phyloP scores from a whole-genome alignment of 2,329 filamentous ascomycete genomes.

The Diaporthe ampelina region DNA sequence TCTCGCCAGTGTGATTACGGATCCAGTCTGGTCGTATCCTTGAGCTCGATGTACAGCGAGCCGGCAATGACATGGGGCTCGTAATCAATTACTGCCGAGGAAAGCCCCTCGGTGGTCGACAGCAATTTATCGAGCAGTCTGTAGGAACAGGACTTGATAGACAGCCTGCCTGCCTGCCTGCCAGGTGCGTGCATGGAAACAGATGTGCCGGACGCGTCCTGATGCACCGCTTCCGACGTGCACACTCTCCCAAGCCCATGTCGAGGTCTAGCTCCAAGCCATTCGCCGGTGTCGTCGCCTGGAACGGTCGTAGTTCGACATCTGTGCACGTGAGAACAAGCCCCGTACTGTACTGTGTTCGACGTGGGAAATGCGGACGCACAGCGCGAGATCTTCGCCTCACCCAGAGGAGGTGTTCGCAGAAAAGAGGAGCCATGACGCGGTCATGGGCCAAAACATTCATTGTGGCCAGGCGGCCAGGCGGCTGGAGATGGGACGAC shows the following conservation, averaged over 20 bases:
- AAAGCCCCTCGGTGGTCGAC: constrained; percentile 5
- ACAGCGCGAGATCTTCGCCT: constrained; percentile 18
- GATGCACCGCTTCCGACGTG: neutral
- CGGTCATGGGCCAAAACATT: constrained; percentile 20
- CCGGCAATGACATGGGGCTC: constrained; percentile 25
- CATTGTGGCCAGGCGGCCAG: constrained; percentile 20
- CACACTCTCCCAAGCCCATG: neutral
- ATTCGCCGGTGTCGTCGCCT: neutral
- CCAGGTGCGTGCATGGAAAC: neutral
- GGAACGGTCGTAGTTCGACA: neutral
- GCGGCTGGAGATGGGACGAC: constrained; percentile 21
- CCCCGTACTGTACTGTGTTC: neutral
- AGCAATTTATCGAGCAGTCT: constrained; percentile 11
- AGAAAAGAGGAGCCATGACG: constrained; percentile 36
- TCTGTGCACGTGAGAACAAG: neutral
- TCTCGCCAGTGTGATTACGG: constrained; percentile 42
- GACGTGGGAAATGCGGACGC: neutral
- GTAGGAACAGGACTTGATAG: neutral
- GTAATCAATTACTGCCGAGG: constrained; percentile 36
- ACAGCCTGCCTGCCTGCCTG: too few species aligned
- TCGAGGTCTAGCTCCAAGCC: neutral
- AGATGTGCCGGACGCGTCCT: constrained; percentile 15
- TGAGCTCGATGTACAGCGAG: constrained; percentile 6
- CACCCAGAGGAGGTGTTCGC: neutral
- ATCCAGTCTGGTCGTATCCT: constrained; percentile 34